Base-by-base conservation (phyloP, 2,329 filamentous ascomycete species). In the Calonectria henricotiae region DNA sequence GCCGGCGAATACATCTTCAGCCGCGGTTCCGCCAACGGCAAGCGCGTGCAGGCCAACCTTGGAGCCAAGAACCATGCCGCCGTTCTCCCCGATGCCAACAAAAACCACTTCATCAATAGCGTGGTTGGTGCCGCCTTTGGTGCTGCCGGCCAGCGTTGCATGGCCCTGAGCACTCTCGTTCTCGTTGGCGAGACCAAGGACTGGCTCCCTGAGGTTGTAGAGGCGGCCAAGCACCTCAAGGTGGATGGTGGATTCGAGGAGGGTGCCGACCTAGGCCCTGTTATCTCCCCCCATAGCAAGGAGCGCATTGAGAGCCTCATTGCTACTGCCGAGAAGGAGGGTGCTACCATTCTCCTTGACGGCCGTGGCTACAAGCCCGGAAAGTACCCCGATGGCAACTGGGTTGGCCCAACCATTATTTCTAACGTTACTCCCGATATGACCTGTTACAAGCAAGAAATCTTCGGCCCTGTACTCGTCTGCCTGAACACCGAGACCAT, bases 61-160 rank as follows among this genome's bases (percentile, higher is more conserved):
- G 94, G 94, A 46, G 94, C 94, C 75, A 96, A 96, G 89, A 96
- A 96, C 87, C 94, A 96, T 82, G 93, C 93, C 32, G 92, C 93
- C 64, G 91, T 96, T 35, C 89, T 96, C 71, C 94, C 94, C 20
- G 94, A 96, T 85, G 93, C 91, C 86, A 95, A 96, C 87, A 96
- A 95, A 89, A 95, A 96, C 86, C 93, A 95, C 78, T 94, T 94
- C 75, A 85, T 96, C 78, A 96, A 96, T 84, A 92, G 93, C 49
- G 93, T 96, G 74, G 89, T 93, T 5, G 94, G 94, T 74, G 94
- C 94, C 39, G 94, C 94, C 25, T 96, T 96, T 76, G 94, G 94
- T 74, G 94, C 94, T 73, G 94, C 94, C 27, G 94, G 94, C 43
- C 94, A 96, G 86, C 88, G 94, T 72, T 96, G 94, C 84, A 96